Conservation (phyloP, 495 filamentous ascomycete species). For the Xylaria intraflava region DNA sequence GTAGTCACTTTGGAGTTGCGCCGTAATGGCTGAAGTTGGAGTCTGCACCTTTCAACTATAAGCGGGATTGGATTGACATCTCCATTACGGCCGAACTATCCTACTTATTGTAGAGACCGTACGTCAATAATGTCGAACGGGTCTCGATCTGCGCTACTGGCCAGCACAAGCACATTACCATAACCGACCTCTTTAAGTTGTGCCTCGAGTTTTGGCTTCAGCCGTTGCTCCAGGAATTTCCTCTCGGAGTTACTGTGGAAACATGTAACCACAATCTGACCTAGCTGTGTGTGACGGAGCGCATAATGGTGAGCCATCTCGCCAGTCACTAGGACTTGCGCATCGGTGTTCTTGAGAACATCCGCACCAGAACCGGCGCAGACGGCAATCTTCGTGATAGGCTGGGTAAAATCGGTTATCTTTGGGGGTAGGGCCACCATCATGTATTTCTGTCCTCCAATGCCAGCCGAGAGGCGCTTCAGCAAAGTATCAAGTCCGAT, state of each 20-base stretch:
- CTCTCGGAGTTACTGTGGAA: constrained; percentile 92
- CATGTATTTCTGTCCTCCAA: constrained; percentile 33
- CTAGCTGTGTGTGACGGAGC: constrained; percentile 76
- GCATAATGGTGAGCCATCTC: constrained; percentile 92
- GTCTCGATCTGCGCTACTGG: constrained; percentile 76
- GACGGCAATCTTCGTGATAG: constrained; percentile 55
- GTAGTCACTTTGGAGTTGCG: neutral
- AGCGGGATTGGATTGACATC: neutral
- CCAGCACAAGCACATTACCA: constrained; percentile 53
- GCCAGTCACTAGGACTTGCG: constrained; percentile 81
- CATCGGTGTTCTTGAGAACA: constrained; percentile 59
- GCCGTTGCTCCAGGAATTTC: constrained; percentile 63
- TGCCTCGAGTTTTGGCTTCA: constrained; percentile 58
- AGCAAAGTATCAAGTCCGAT: constrained; percentile 57
- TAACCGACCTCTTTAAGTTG: constrained; percentile 33
- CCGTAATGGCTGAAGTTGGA: neutral
- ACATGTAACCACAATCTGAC: constrained; percentile 74
- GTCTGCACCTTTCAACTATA: neutral
- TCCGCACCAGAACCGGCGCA: constrained; percentile 81
- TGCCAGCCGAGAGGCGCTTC: constrained; percentile 35
- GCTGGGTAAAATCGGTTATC: constrained; percentile 16
- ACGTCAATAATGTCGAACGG: constrained; percentile 46
- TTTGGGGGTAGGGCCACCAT: constrained; percentile 35
- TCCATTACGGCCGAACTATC: neutral
- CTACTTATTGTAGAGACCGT: constrained; percentile 2